phyloP scores from a whole-genome alignment of 2,329 filamentous ascomycete genomes.

The Paraconiothyrium brasiliense region DNA sequence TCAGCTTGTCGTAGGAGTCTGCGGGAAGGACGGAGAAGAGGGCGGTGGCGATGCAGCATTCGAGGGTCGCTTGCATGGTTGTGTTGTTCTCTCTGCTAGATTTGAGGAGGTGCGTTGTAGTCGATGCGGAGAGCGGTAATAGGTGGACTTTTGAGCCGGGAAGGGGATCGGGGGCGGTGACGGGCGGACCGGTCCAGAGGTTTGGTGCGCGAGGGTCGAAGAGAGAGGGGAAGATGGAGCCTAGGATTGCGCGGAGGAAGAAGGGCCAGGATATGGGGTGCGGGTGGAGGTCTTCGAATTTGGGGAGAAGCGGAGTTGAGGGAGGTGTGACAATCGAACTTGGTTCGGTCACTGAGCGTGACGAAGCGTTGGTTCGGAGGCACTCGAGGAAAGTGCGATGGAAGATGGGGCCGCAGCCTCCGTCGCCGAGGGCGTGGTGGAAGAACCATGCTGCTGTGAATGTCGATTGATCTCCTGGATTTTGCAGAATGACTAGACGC shows the following conservation, averaged over 20 bases:
- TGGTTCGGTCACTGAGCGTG: not conserved
- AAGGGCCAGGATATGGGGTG: constrained; percentile 50
- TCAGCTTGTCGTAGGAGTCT: constrained; percentile 40
- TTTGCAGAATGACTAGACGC: constrained; percentile 53
- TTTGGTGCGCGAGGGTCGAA: constrained; percentile 25
- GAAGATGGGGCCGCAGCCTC: constrained; percentile 56
- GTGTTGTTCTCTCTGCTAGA: constrained; percentile 50
- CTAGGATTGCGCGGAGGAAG: constrained; percentile 46
- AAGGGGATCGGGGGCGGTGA: constrained; percentile 24
- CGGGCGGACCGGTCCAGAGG: constrained; percentile 36
- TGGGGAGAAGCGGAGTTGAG: constrained; percentile 46
- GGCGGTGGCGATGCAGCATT: constrained; percentile 51
- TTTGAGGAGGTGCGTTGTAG: constrained; percentile 41
- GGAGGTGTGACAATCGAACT: constrained; percentile 26
- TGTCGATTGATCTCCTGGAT: constrained; percentile 1
- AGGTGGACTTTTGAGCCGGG: constrained; percentile 32
- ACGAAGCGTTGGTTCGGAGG: constrained; percentile 37
- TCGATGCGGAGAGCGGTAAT: constrained; percentile 42
- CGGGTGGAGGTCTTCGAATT: constrained; percentile 53
- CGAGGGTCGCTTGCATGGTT: constrained; percentile 54
- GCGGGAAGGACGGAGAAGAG: constrained; percentile 46
- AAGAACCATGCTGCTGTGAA: constrained; percentile 59
- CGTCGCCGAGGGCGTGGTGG: constrained; percentile 61
- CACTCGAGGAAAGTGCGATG: constrained; percentile 54
- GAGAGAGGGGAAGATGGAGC: constrained; percentile 42